Evolutionary conservation across 352 stramenopile species (phyloP), one percentile per base, ranked within the genome.

Genomic region (Phytophthora hibernalis): DNA sequence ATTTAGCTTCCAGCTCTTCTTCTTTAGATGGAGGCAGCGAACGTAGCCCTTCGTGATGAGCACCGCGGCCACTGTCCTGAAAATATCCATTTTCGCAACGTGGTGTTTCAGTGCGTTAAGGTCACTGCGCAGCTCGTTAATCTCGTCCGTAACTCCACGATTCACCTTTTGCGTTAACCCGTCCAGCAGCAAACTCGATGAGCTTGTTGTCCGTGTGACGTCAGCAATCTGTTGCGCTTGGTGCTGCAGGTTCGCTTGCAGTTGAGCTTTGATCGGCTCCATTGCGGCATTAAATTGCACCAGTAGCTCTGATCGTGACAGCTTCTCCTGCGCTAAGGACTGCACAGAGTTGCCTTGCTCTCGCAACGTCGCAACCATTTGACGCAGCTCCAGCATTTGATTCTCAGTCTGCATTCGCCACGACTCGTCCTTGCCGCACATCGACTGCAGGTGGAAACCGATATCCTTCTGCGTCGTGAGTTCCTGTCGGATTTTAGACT

Each of bases 391-490:
- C 16, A 94, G 69, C 28, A 93, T 55, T 24, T 94, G 82, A 55
- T 93, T 94, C 35, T 96, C 85, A 1, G 85, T 83, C 52, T 93
- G 85, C 76, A 94, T 90, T 18, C 85, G 82, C 84, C 87, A 96
- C 18, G 85, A 88, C 57, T 93, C 85, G 65, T 96, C 87, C 58
- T 93, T 96, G n/a, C 85, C 87, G 37, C 80, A 91, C 72, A 93
- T 79, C 0, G 82, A 90, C 69, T 94, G 84, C 37, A 96, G 58
- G 40, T 96, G 82, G 59, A 89, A 93, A 13, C 79, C 76, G 31
- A 94, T 91, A 28, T 93, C 85, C 22, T 94, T 92, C 60, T 94
- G 86, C 1, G 85, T 92, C 18, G 84, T 92, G 12, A 93, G 74
- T 48, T 93, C 85, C 55, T 94, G 82, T 8, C 83, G 77, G 28